A percentile compares a stretch with the other conserved stretches of the same genome.
Evolutionary conservation across 1,284 basidiomycete species (phyloP).

Genomic region (Puccinia hordei): DNA sequence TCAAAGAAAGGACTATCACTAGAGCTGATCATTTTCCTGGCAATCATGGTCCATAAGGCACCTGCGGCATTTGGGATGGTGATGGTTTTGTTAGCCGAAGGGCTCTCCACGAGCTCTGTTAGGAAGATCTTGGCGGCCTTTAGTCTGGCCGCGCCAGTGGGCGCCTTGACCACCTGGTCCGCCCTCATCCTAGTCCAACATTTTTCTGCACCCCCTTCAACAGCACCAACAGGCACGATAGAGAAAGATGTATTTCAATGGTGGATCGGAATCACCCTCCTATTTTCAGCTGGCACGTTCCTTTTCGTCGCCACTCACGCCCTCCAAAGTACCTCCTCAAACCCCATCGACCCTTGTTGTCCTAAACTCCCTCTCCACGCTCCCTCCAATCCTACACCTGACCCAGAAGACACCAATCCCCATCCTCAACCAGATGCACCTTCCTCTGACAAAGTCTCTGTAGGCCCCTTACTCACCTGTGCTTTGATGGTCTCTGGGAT

Average conservation of each 20-base stretch:
- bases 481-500: slow-evolving; percentile 29
- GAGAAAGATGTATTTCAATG: slow-evolving; percentile 53
- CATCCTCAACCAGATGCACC: no score
- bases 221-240: not conserved
- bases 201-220: not conserved
- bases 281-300: slow-evolving; percentile 89
- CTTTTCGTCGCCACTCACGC: slow-evolving; percentile 81
- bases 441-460: not conserved
- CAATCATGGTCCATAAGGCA: slow-evolving; percentile 78
- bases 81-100: slow-evolving; percentile 52
- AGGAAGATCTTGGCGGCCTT: slow-evolving; percentile 76
- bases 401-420: not conserved
- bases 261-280: slow-evolving; percentile 74
- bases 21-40: slow-evolving; percentile 80
- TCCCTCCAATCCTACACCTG: not conserved
- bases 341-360: slow-evolving; percentile 24
- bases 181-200: slow-evolving; percentile 64
- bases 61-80: slow-evolving; percentile 56
- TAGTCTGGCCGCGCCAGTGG: slow-evolving; percentile 74
- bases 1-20: slow-evolving; percentile 60
- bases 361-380: not conserved
- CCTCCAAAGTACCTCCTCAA: slow-evolving; percentile 53
- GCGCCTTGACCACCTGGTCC: slow-evolving; percentile 70
- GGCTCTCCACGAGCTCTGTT: slow-evolving; percentile 68
- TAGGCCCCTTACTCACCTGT: slow-evolving; percentile 4